Conservation (phyloP, 306 rosid species). For the Coriaria nepalensis region DNA sequence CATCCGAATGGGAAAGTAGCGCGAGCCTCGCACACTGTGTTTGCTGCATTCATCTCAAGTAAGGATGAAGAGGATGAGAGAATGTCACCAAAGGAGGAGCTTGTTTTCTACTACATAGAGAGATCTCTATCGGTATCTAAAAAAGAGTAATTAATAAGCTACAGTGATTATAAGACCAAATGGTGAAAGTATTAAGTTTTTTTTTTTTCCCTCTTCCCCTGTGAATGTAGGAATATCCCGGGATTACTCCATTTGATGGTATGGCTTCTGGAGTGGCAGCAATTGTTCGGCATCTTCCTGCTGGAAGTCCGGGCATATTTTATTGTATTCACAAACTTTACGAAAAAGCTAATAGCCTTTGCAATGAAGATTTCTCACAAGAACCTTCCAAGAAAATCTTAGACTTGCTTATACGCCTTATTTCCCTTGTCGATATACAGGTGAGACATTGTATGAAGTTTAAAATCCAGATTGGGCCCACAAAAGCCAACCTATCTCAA, state of each 20-base stretch:
- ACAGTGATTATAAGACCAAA: no score
- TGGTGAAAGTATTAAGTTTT: no score
- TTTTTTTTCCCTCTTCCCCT: no score
- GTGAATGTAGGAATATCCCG: conserved; percentile 66
- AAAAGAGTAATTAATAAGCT: no score
- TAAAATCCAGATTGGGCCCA: no score
- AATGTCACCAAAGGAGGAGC: conserved; percentile 70
- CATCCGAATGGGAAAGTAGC: conserved; percentile 77
- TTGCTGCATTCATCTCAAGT: conserved; percentile 49
- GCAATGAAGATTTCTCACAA: conserved; percentile 29
- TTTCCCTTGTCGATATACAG: conserved; percentile 79
- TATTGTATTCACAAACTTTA: conserved; percentile 58
- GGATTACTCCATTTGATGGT: conserved; percentile 83
- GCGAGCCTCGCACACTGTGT: conserved; percentile 74
- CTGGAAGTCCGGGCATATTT: conserved; percentile 82
- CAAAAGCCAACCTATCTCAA: no score
- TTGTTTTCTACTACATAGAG: conserved; percentile 67
- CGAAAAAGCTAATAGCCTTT: conserved; percentile 47
- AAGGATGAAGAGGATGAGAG: conserved; percentile 35
- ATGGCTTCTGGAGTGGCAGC: conserved; percentile 88
- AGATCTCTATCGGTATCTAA: conserved; percentile 73
- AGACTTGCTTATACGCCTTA: conserved; percentile 62
- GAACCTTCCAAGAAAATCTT: conserved; percentile 76
- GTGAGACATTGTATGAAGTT: no score
- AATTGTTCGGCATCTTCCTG: conserved; percentile 71